These are phyloP conservation scores for Cinnamomum micranthum DNA, from an alignment of 164 flowering plant genomes.

Conservation along the genomic window DNA sequence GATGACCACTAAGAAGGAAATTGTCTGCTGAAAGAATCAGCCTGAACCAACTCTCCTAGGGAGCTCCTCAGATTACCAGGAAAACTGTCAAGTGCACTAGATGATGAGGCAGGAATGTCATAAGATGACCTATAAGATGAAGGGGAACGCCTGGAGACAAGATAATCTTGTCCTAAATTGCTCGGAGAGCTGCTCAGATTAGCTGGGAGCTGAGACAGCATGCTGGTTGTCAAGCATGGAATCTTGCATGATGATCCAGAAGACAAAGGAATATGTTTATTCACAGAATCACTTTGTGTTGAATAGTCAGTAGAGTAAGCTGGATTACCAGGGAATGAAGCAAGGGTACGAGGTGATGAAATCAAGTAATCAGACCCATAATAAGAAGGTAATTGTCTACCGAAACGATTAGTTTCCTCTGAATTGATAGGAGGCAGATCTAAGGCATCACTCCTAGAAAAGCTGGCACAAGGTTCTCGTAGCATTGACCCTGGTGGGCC, in stretches of 20 bases:
- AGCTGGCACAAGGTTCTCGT: conserved; percentile 8
- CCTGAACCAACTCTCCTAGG: background rate
- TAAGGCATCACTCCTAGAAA: conserved; percentile 5
- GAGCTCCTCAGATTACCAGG: background rate
- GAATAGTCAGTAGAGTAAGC: background rate
- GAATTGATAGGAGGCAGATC: conserved; percentile 13
- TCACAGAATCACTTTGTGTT: background rate
- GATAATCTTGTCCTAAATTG: background rate
- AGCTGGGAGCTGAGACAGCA: background rate
- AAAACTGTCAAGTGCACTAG: background rate
- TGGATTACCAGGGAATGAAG: conserved; percentile 15
- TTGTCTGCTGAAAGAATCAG: background rate
- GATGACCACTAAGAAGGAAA: background rate
- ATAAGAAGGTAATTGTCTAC: conserved; percentile 6
- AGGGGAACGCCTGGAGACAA: background rate
- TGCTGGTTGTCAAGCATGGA: background rate
- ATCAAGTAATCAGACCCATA: conserved; percentile 1
- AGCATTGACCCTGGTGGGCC: conserved; percentile 26
- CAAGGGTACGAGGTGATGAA: conserved; percentile 12
- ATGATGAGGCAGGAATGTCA: background rate
- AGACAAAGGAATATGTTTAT: background rate
- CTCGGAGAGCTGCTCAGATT: background rate
- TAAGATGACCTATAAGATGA: conserved; percentile 1
- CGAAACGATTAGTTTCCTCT: conserved; percentile 2
- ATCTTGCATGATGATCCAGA: background rate